phyloP scores from a whole-genome alignment of 164 flowering plant genomes.

The Cinnamomum chago region DNA sequence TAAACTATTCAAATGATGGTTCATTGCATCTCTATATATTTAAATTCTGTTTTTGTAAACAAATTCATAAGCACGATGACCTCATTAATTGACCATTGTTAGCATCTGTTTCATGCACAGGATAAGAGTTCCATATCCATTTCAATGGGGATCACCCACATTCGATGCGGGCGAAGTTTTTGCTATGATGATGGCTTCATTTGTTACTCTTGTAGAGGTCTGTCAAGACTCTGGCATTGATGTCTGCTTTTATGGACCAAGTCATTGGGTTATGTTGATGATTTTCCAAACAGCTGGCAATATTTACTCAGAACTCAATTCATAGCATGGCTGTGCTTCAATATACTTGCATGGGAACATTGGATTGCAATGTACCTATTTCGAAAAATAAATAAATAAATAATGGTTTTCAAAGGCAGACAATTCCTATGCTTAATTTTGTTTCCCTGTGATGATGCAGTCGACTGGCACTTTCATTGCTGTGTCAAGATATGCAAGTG shows the following conservation, averaged over 20 bases:
- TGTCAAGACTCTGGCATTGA: neutral
- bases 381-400: no score
- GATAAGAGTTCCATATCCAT: slow-evolving; percentile 89
- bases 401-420: neutral
- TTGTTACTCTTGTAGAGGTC: slow-evolving; percentile 90
- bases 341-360: neutral
- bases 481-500: slow-evolving; percentile 85
- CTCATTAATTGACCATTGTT: no score
- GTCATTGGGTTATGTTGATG: neutral
- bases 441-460: slow-evolving; percentile 29
- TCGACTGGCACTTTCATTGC: slow-evolving; percentile 83
- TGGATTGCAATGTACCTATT: no score
- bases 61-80: no score
- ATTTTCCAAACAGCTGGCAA: neutral
- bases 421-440: neutral
- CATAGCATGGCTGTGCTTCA: neutral
- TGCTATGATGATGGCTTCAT: slow-evolving; percentile 89
- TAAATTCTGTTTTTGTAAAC: no score
- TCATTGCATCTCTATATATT: no score
- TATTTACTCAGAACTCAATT: no score
- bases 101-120: slow-evolving; percentile 25
- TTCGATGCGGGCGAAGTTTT: slow-evolving; percentile 91
- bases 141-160: slow-evolving; percentile 91
- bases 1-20: no score
- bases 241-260: neutral